A percentile compares a stretch with the other conserved stretches of the same genome.
These are phyloP conservation scores for Claviceps citrina DNA, from an alignment of 2,329 filamentous ascomycete genomes.

Conservation along the genomic window DNA sequence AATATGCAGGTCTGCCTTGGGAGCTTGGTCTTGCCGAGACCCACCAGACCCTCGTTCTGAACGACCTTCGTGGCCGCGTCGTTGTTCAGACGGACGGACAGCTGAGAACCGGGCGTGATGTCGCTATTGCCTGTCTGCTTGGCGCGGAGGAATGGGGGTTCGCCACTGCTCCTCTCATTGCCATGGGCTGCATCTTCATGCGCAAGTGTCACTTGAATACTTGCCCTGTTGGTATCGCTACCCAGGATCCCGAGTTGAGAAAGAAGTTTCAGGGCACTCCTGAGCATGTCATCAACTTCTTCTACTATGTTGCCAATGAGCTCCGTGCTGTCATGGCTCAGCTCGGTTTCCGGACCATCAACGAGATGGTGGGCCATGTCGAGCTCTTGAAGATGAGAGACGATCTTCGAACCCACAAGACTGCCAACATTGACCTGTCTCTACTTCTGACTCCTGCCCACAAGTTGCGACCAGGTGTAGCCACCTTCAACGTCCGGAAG, in stretches of 20 bases:
- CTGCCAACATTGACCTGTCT: conserved; percentile 81
- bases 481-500: conserved; percentile 94
- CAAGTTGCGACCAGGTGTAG: conserved; percentile 82
- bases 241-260: conserved; percentile 83
- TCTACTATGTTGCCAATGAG: conserved; percentile 95
- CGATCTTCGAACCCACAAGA: conserved; percentile 76
- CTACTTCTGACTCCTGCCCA: conserved; percentile 92
- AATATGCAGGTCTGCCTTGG: conserved; percentile 93
- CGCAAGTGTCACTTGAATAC: conserved; percentile 62
- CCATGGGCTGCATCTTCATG: conserved; percentile 97
- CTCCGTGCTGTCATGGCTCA: conserved; percentile 93
- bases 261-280: conserved; percentile 89
- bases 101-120: conserved; percentile 78
- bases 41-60: conserved; percentile 88
- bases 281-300: conserved; percentile 97
- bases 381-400: conserved; percentile 77
- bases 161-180: conserved; percentile 83
- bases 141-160: conserved; percentile 98
- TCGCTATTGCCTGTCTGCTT: conserved; percentile 85
- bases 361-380: conserved; percentile 92
- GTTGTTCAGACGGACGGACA: conserved; percentile 95
- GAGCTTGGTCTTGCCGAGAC: conserved; percentile 93
- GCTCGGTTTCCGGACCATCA: conserved; percentile 85
- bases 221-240: conserved; percentile 85
- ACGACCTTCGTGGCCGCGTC: conserved; percentile 87